Evolutionary conservation across 1,139 yeast species (phyloP).

Genomic region (Sugiyamaella japonica): DNA sequence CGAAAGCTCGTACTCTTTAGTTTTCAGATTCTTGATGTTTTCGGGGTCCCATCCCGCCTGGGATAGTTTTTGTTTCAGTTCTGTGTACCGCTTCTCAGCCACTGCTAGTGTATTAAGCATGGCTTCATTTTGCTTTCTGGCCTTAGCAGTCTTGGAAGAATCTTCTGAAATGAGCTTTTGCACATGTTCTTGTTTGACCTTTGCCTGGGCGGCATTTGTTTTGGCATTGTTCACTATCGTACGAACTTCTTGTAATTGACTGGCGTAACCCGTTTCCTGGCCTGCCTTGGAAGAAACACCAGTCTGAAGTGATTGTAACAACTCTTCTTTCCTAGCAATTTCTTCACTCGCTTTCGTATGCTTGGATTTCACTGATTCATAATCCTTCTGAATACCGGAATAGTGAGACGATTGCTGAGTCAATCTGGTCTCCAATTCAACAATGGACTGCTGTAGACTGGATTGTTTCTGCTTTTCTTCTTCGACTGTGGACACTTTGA

Average conservation of each 20-base stretch:
- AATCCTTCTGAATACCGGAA: slow-evolving; percentile 43
- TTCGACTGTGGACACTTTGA: slow-evolving; percentile 53
- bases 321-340: slow-evolving; percentile 69
- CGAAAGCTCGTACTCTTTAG: slow-evolving; percentile 35
- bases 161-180: slow-evolving; percentile 54
- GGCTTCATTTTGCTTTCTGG: slow-evolving; percentile 50
- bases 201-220: slow-evolving; percentile 60
- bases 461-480: slow-evolving; percentile 47
- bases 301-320: slow-evolving; percentile 78
- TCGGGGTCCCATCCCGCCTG: slow-evolving; percentile 62
- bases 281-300: slow-evolving; percentile 88
- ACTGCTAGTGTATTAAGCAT: slow-evolving; percentile 48
- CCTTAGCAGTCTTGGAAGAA: slow-evolving; percentile 53
- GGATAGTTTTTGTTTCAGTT: slow-evolving; percentile 49
- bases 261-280: slow-evolving; percentile 75
- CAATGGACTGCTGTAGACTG: slow-evolving; percentile 32
- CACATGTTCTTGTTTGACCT: slow-evolving; percentile 60
- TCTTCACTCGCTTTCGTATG: slow-evolving; percentile 50
- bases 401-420: slow-evolving; percentile 32
- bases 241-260: slow-evolving; percentile 69
- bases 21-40: slow-evolving; percentile 49
- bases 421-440: slow-evolving; percentile 26
- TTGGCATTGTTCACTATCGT: slow-evolving; percentile 55
- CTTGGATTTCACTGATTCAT: slow-evolving; percentile 47
- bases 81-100: slow-evolving; percentile 45